Base-by-base conservation (phyloP, 1,284 basidiomycete genomes). In the Pterulicium gracile region DNA sequence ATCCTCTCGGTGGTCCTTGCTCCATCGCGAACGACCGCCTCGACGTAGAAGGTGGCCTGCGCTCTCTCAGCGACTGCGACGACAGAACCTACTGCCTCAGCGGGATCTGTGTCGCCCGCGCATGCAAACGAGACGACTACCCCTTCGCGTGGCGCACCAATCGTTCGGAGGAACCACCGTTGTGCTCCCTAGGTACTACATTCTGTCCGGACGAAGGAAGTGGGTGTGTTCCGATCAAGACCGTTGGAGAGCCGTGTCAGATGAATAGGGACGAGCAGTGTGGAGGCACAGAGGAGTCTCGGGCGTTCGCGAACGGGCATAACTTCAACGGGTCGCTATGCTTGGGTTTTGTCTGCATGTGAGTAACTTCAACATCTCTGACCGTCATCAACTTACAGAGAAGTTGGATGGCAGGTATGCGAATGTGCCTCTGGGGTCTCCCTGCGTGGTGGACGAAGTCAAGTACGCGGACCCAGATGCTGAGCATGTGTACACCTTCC, bases 241-340 rank as follows among this genome's bases (percentile, higher is more conserved):
- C 5, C 4, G 15, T 39, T 4, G 36, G 36, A 4, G 36, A 39
- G 15, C 15, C 36, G n/a, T 39, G 36, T 39, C 36, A 39, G 36
- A 39, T 39, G 36, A 39, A 39, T 39, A 5, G 36, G 7, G 36
- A 39, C 15, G 36, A 39, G 19, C 36, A 39, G 36, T 39, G 36
- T 39, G 36, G 36, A 4, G n/a, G n/a, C 4, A 39, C 19, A 39
- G 7, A 7, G n/a, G 36, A 39, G 15, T 17, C 36, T 5, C n/a
- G 15, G 36, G 19, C 15, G 36, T 7, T 39, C 15, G 5, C 5
- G 15, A 17, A 18, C 36, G 27, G n/a, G 10, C 36, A 39, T 5
- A 39, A 39, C 36, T 10, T 17, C n/a, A 39, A 39, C 15, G 36
- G 7, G 15, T 39, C 36, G 4, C n/a, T 39, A 5, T 39, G 36